Evolutionary conservation across 2,329 filamentous ascomycete species (phyloP), one percentile per base, ranked within the genome.

Genomic region (Talaromyces sp.): DNA sequence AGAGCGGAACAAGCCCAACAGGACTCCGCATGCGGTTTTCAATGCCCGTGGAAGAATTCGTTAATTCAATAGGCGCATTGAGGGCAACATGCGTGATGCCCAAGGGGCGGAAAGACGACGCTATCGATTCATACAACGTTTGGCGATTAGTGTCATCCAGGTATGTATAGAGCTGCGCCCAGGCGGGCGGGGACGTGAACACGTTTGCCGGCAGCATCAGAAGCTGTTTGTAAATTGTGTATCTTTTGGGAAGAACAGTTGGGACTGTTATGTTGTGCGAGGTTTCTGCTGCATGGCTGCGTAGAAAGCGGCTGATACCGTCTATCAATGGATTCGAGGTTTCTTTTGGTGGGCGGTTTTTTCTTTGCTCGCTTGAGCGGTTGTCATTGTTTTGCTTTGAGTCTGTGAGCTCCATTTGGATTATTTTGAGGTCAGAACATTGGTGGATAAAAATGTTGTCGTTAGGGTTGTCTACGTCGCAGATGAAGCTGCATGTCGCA

Each of bases 11-110:
- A 32, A 97, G 80, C 19, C 88, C 84, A 49, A 81, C 84, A 0
- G 93, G 93, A 55, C 86, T 87, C 52, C 93, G 85, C 61, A 96
- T 81, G 15, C 89, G 77, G 71, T 96, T 96, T 66, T 88, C 84
- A 19, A 70, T 67, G 3, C 72, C 70, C 15, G 28, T 47, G n/a
- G 70, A 61, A 0, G 63, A 49, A 57, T 69, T 67, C 8, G 64
- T 71, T 53, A 66, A 64, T 0, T 80, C 78, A 27, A 88, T 88
- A 0, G 84, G 83, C 2, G 81, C 81, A 67, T 85, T 87, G 59
- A 84, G 72, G 0, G 85, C 86, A 56, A 88, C 75, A 68, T 87
- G 84, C 0, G 84, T 85, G 33, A 81, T 73, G 15, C 72, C 69
- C 52, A 69, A 63, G 2, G 64, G 57, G 52, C 70, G 67, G 51